Conservation (phyloP, 768 basidiomycete genomes). For the Hygrophoropsis aurantiaca region DNA sequence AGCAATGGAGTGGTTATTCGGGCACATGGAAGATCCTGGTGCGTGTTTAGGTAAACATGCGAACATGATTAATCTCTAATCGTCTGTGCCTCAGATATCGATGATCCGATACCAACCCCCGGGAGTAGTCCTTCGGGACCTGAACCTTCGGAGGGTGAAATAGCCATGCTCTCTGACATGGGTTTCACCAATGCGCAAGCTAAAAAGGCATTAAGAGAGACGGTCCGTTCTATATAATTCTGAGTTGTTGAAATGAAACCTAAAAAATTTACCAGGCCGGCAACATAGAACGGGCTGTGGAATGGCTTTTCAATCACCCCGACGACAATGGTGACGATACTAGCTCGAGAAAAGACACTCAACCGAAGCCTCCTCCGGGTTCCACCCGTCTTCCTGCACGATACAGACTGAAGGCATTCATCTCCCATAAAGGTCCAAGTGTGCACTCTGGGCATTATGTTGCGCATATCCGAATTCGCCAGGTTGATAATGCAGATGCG, state of each 20-base stretch:
- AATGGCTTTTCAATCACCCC: constrained; percentile 95
- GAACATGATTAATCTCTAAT: not conserved
- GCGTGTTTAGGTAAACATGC: constrained; percentile 8
- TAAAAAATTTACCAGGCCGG: constrained; percentile 48
- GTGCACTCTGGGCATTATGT: constrained; percentile 96
- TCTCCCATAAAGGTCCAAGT: constrained; percentile 95
- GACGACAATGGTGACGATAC: constrained; percentile 72
- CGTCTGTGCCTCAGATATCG: constrained; percentile 63
- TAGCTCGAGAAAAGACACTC: constrained; percentile 13
- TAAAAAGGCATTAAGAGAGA: constrained; percentile 82
- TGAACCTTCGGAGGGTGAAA: constrained; percentile 70
- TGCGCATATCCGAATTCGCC: constrained; percentile 59
- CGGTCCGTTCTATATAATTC: constrained; percentile 47
- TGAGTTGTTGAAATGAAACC: not conserved
- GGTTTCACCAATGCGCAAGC: constrained; percentile 87
- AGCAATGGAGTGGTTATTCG: constrained; percentile 96
- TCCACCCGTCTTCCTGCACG: constrained; percentile 64
- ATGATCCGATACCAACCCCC: constrained; percentile 60
- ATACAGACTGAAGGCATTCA: constrained; percentile 87
- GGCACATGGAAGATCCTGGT: constrained; percentile 95
- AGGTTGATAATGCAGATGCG: constrained; percentile 5
- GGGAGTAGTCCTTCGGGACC: constrained; percentile 26
- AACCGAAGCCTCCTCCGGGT: constrained; percentile 42
- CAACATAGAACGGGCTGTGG: constrained; percentile 82
- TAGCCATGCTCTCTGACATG: constrained; percentile 83